A percentile compares a stretch with the other conserved stretches of the same genome.
Evolutionary conservation across 345 rosid genomes (phyloP).

Genomic region (Durio zibethinus): DNA sequence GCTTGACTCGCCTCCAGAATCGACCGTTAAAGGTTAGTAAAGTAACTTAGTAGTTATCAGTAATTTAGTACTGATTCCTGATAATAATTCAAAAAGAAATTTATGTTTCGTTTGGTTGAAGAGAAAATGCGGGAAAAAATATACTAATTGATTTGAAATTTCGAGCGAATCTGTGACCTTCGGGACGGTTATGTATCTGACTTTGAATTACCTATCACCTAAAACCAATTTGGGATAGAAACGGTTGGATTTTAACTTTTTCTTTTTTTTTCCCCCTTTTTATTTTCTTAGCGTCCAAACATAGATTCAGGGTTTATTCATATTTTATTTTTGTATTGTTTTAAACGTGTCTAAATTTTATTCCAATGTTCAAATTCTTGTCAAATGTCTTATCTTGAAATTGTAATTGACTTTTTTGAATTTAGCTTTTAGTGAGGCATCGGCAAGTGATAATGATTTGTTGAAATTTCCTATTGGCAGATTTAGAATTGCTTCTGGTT

Average conservation of each 20-base stretch:
- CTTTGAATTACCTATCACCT: not conserved
- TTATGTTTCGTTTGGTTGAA: not conserved
- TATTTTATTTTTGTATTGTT: not conserved
- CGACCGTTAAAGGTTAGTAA: not conserved
- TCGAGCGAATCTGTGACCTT: not conserved
- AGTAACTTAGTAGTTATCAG: not conserved
- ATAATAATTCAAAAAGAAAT: not conserved
- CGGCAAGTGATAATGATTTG: not conserved
- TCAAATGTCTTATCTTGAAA: not conserved
- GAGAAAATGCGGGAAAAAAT: not conserved
- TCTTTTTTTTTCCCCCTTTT: not conserved
- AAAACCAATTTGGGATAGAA: not conserved
- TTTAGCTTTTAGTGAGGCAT: not conserved
- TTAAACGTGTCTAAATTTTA: not conserved
- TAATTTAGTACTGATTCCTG: not conserved
- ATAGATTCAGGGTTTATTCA: not conserved
- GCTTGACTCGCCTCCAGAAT: not conserved
- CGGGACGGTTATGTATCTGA: not conserved
- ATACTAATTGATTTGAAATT: not conserved
- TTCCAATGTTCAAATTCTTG: not conserved
- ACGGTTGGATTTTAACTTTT: not conserved
- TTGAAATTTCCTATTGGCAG: slow-evolving; percentile 9
- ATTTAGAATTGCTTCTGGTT: slow-evolving; percentile 10
- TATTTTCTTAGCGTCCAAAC: not conserved
- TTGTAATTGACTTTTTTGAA: not conserved